Conservation (phyloP, 1,284 basidiomycete species). For the Xanthoconium separans region DNA sequence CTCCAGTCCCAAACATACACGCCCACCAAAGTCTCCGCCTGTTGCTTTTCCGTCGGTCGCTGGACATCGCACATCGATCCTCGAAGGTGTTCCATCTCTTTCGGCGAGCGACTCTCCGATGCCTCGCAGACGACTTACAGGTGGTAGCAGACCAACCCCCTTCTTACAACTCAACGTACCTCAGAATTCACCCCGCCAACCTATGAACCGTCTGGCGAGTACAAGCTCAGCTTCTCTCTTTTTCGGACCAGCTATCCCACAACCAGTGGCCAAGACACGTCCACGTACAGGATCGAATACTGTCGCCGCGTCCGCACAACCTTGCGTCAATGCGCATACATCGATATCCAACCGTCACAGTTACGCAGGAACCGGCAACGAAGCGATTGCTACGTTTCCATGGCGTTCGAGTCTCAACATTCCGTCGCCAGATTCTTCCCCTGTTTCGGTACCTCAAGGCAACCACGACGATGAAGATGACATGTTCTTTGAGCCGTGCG, state of each 20-base stretch:
- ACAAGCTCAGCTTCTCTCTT: constrained; percentile 66
- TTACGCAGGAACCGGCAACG: constrained; percentile 43
- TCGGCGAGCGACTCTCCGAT: constrained; percentile 44
- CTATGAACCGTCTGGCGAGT: constrained; percentile 40
- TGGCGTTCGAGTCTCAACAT: constrained; percentile 45
- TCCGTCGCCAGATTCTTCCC: constrained; percentile 52
- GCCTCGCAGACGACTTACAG: constrained; percentile 45
- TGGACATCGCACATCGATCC: constrained; percentile 20
- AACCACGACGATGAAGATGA: constrained; percentile 49
- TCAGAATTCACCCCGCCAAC: constrained; percentile 28
- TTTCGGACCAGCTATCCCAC: constrained; percentile 65
- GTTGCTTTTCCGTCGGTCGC: constrained; percentile 36
- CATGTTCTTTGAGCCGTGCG: constrained; percentile 51
- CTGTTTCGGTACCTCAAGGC: constrained; percentile 31
- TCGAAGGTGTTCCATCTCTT: constrained; percentile 26
- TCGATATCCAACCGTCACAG: constrained; percentile 55
- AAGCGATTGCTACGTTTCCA: constrained; percentile 30
- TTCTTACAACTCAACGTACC: constrained; percentile 16
- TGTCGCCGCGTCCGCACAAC: background rate
- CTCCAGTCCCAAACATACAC: constrained; percentile 17
- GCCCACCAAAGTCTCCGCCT: constrained; percentile 17
- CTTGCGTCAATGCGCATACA: constrained; percentile 24
- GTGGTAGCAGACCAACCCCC: constrained; percentile 28
- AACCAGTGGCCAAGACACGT: constrained; percentile 21
- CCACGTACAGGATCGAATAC: constrained; percentile 26